phyloP scores from a whole-genome alignment of 2,329 filamentous ascomycete species.

The Cordyceps farinosa region DNA sequence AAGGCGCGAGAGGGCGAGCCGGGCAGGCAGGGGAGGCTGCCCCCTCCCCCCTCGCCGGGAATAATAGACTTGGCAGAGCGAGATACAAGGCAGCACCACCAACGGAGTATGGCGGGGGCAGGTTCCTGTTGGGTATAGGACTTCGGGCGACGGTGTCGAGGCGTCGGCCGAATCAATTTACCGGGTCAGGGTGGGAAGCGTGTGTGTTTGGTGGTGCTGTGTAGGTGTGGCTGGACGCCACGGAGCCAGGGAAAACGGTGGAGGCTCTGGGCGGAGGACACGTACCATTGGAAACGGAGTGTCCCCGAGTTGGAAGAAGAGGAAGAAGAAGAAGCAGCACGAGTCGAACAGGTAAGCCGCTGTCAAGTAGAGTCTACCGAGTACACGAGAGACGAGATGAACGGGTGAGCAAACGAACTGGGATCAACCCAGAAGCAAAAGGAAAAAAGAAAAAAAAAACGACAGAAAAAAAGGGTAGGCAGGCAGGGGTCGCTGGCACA shows the following conservation, averaged over 20 bases:
- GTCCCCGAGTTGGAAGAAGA: background rate
- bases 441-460: background rate
- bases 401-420: no score
- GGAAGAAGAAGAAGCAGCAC: no score
- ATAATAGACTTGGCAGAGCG: conserved; percentile 11
- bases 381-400: background rate
- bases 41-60: background rate
- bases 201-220: background rate
- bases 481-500: background rate
- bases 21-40: background rate
- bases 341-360: background rate
- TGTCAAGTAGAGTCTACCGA: no score
- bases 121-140: background rate
- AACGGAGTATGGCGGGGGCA: background rate
- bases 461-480: background rate
- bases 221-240: background rate
- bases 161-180: conserved; percentile 1
- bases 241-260: background rate
- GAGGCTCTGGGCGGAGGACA: conserved; percentile 5
- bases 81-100: conserved; percentile 11
- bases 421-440: background rate
- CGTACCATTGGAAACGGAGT: conserved; percentile 3
- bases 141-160: background rate
- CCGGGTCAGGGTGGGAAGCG: no score
- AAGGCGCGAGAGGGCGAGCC: background rate